Base-by-base conservation (phyloP, 1,284 basidiomycete species). In the Entoloma clypeatum region DNA sequence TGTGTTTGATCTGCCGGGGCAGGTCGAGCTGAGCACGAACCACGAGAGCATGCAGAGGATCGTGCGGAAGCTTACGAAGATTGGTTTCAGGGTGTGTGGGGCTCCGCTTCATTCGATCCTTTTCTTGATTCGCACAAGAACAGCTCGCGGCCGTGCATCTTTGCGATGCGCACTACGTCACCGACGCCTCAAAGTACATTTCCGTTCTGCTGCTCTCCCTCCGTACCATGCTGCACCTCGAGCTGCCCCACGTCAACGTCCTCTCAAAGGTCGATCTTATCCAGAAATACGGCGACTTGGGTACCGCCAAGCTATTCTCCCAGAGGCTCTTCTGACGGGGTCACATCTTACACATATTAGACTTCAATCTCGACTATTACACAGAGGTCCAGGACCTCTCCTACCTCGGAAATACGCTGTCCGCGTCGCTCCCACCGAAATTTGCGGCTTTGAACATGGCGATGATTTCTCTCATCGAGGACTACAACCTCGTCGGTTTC, bases 291-390 rank as follows among this genome's bases (percentile, higher is more conserved):
- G 93, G 92, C 11, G 87, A 95, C 47, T 74, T 96, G 32, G 89
- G 92, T 92, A 55, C 55, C 69, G 61, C 18, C 7, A 37, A 13
- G 23, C 31, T 47, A 36, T 31, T 51, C 41, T 28, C 30, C 29
- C 25, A 32, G 36, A 40, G 23, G 32, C 29, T 26, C 34, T 44
- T 34, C 37, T 53, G 19, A 52, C 41, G 37, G 31, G 26, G n/a
- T n/a, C n/a, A n/a, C n/a, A n/a, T 30, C 22, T 23, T 39, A 10
- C 34, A 35, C 9, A 30, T 36, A 43, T 35, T 53, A 95, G 93
- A 93, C 26, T 98, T 99, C 72, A 96, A 95, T 57, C 81, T 99
- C 29, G 92, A 95, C 52, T 99, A 92, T 62, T 99, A 99, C 61
- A 98, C 96, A 28, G 92, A 99, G 63, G 95, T 96, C 0, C 93